Evolutionary conservation across 139 green algal species (phyloP), one percentile per base, ranked within the genome.

Genomic region (Asterochloris erici): DNA sequence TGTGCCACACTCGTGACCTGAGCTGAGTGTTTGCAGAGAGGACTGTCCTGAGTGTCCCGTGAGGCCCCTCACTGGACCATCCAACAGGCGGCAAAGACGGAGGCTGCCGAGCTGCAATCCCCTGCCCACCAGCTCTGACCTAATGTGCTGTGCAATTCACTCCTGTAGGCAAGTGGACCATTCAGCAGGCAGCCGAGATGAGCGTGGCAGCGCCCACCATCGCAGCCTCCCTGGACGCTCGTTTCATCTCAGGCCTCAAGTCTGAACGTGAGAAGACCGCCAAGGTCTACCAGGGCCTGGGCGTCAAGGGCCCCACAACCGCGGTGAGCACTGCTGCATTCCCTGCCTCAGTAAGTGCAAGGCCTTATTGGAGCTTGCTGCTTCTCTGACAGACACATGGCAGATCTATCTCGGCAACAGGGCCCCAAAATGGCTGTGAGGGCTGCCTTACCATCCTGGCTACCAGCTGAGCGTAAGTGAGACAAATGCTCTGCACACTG

Each of bases 111-210:
- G n/a, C n/a, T n/a, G n/a, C n/a, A n/a, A n/a, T n/a, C n/a, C n/a
- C n/a, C n/a, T 54, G 38, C 38, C 38, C 38, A 2, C 2, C 6
- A 54, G 38, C 38, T 54, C 2, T 54, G 38, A 54, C 38, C 38
- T 54, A 6, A 54, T 54, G 38, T 54, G 2, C 38, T 54, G n/a
- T n/a, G 70, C 74, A 23, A 68, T 6, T 38, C 10, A 63, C 17
- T n/a, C 63, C 23, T 74, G 27, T 85, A 94, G 94, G 97, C 84
- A 99, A 99, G 88, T 99, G 97, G 97, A 99, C 97, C 6, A 95
- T 99, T 74, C 97, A 99, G 93, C 94, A 99, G 85, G 97, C 96
- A 0, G 97, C 97, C 0, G 97, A 99, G 89, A 92, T 99, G 70
- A 88, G 88, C 11, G 91, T 98, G 28, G 94, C 97, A 54, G 94